Conservation (phyloP, 2,329 filamentous ascomycete genomes). For the Venturia carpophila region DNA sequence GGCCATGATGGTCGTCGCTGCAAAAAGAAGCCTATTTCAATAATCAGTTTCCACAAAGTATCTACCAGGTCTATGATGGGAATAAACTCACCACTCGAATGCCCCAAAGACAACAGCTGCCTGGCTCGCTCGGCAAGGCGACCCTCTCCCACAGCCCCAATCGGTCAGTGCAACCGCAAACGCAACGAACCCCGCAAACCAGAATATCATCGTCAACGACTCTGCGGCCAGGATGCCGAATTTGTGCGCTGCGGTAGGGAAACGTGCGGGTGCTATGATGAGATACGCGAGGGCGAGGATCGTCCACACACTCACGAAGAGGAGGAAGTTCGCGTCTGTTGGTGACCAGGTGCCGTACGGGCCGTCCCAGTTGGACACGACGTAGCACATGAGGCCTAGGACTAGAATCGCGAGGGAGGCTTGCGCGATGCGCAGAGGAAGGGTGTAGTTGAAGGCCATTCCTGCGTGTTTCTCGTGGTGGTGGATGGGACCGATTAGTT, state of each 20-base stretch:
- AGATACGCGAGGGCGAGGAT: slow-evolving; percentile 58
- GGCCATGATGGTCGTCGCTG: slow-evolving; percentile 43
- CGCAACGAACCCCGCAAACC: slow-evolving; percentile 81
- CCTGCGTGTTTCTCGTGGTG: not conserved
- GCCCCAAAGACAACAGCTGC: slow-evolving; percentile 60
- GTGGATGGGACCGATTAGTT: not conserved
- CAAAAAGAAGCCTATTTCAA: slow-evolving; percentile 42
- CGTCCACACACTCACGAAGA: slow-evolving; percentile 74
- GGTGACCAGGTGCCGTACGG: slow-evolving; percentile 48
- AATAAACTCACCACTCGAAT: slow-evolving; percentile 48
- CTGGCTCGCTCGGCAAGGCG: slow-evolving; percentile 53
- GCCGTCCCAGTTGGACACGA: slow-evolving; percentile 39
- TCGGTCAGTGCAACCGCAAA: slow-evolving; percentile 58
- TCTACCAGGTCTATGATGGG: not conserved
- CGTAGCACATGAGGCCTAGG: slow-evolving; percentile 67
- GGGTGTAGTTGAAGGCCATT: slow-evolving; percentile 30
- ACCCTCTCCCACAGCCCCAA: slow-evolving; percentile 43
- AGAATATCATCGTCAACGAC: slow-evolving; percentile 71
- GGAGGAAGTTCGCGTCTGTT: slow-evolving; percentile 61
- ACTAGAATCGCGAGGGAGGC: slow-evolving; percentile 63
- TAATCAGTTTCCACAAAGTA: not conserved
- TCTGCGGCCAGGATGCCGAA: slow-evolving; percentile 63
- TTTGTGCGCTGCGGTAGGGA: slow-evolving; percentile 49
- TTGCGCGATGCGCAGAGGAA: slow-evolving; percentile 60
- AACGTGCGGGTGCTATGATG: slow-evolving; percentile 30